Evolutionary conservation across 108 stramenopile genomes (phyloP).

Genomic region (Poteriospumella lacustris): DNA sequence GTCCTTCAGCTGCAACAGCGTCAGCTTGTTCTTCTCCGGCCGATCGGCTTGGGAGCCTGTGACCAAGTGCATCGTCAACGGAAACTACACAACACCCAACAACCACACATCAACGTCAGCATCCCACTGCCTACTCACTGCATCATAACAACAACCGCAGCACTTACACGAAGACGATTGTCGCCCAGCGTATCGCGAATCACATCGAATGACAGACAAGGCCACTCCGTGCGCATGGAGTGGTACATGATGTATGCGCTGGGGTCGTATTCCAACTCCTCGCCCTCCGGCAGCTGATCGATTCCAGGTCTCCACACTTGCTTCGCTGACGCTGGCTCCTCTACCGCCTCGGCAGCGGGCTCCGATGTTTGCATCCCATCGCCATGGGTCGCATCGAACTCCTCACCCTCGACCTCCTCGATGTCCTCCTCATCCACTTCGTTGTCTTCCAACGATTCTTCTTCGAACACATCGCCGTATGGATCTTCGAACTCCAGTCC

Average conservation of each 20-base stretch:
- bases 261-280: constrained; percentile 83
- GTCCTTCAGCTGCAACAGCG: constrained; percentile 76
- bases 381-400: too few species aligned
- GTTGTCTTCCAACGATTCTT: too few species aligned
- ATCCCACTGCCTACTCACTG: background rate
- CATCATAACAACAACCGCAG: background rate
- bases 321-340: background rate
- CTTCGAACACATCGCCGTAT: too few species aligned
- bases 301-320: constrained; percentile 34
- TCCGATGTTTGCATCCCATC: background rate
- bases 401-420: too few species aligned
- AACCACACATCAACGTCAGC: background rate
- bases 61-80: constrained; percentile 74
- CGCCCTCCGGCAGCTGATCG: constrained; percentile 45
- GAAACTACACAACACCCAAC: constrained; percentile 49
- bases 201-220: constrained; percentile 83
- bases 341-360: background rate
- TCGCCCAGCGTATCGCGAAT: constrained; percentile 76
- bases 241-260: constrained; percentile 96
- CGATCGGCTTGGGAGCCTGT: constrained; percentile 84
- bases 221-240: constrained; percentile 84
- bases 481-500: too few species aligned
- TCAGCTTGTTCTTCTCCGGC: constrained; percentile 68
- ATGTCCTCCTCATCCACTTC: too few species aligned
- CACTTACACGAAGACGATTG: constrained; percentile 53